Conservation (phyloP, 1,284 basidiomycete genomes). For the Leccinum proliferum region DNA sequence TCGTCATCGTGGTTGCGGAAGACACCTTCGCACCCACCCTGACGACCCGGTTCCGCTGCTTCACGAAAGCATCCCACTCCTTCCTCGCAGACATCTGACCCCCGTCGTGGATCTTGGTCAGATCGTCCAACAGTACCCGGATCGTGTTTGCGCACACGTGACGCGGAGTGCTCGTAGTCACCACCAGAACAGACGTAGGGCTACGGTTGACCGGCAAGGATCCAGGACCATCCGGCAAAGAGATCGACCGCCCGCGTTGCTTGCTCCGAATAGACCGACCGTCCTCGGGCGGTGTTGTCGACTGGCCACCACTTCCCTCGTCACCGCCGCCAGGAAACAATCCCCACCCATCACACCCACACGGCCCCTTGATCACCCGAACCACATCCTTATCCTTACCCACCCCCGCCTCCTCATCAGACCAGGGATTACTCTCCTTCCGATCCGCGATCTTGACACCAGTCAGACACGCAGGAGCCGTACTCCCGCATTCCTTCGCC, state of each 20-base stretch:
- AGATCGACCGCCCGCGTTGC: conserved; percentile 30
- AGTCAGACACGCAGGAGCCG: conserved; percentile 79
- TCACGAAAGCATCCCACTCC: conserved; percentile 89
- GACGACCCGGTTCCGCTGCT: conserved; percentile 47
- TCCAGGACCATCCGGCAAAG: conserved; percentile 21
- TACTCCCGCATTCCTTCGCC: conserved; percentile 67
- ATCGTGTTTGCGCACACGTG: conserved; percentile 77
- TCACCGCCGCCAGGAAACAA: conserved; percentile 7
- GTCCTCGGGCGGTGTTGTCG: conserved; percentile 14
- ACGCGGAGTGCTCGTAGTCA: conserved; percentile 54
- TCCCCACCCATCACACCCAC: conserved; percentile 48
- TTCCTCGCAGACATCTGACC: conserved; percentile 70
- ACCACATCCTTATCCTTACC: conserved; percentile 30
- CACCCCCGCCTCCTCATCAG: conserved; percentile 46
- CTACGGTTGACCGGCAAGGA: not conserved
- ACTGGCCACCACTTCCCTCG: conserved; percentile 11
- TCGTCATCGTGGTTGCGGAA: conserved; percentile 2
- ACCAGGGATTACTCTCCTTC: conserved; percentile 70
- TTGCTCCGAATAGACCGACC: conserved; percentile 31
- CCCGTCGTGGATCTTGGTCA: conserved; percentile 84
- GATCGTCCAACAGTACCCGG: conserved; percentile 69
- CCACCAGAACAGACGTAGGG: conserved; percentile 48
- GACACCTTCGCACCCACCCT: conserved; percentile 19
- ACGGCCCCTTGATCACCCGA: conserved; percentile 56
- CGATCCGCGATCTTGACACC: conserved; percentile 84